These are phyloP conservation scores for Vigna reflexopilosa DNA, from an alignment of 306 rosid genomes.

Conservation along the genomic window DNA sequence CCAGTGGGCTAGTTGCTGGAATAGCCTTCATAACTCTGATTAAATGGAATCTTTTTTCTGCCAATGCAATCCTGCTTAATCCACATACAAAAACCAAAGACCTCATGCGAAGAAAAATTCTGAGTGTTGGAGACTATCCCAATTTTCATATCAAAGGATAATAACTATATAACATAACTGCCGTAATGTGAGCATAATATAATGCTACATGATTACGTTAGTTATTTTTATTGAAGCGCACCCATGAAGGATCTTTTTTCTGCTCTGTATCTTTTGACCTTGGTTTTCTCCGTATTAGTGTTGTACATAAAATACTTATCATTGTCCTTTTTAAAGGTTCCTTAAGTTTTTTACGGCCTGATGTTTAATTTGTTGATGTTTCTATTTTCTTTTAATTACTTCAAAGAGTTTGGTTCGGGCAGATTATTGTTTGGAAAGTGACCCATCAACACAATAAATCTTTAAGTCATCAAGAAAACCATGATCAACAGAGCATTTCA, in stretches of 20 bases:
- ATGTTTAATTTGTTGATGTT: conserved; percentile 29
- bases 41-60: conserved; percentile 6
- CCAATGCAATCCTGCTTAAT: conserved; percentile 24
- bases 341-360: background rate
- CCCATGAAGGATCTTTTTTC: conserved; percentile 23
- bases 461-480: conserved; percentile 46
- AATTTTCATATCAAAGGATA: conserved; percentile 11
- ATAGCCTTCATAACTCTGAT: conserved; percentile 7
- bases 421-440: conserved; percentile 95
- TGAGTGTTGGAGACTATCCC: conserved; percentile 10
- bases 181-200: background rate
- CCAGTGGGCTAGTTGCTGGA: background rate
- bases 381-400: conserved; percentile 36
- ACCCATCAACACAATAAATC: conserved; percentile 48
- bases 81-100: conserved; percentile 27
- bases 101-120: conserved; percentile 14
- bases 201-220: background rate
- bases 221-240: background rate
- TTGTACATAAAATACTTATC: conserved; percentile 12
- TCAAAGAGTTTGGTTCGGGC: conserved; percentile 48
- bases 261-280: background rate
- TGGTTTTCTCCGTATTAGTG: conserved; percentile 19
- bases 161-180: conserved; percentile 10
- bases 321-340: background rate
- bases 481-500: conserved; percentile 38